These are phyloP conservation scores for Chrysosporium keratinophilum DNA, from an alignment of 2,329 filamentous ascomycete genomes.

Conservation along the genomic window DNA sequence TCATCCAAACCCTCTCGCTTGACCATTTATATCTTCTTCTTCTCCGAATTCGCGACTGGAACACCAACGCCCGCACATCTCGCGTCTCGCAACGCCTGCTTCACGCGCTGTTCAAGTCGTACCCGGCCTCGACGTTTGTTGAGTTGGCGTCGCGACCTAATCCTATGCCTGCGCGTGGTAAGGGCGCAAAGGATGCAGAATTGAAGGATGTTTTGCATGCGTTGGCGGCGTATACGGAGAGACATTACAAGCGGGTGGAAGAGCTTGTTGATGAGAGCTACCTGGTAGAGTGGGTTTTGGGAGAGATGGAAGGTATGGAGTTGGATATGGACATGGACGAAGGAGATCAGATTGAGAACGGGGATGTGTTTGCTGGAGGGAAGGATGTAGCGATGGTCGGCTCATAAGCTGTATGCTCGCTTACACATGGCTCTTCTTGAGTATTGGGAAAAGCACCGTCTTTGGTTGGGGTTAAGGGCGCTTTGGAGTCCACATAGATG, in stretches of 20 bases:
- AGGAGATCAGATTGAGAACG: constrained; percentile 15
- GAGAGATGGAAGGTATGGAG: constrained; percentile 68
- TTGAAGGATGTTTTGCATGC: constrained; percentile 77
- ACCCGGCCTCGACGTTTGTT: constrained; percentile 67
- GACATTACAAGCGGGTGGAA: constrained; percentile 82
- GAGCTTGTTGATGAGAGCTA: constrained; percentile 91
- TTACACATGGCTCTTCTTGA: no score
- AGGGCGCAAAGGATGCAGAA: constrained; percentile 35
- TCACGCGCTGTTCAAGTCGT: constrained; percentile 66
- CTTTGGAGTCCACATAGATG: neutral
- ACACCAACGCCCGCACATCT: constrained; percentile 83
- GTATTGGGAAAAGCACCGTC: neutral
- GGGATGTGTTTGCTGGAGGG: constrained; percentile 23
- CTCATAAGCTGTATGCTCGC: neutral
- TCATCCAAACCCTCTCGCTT: constrained; percentile 66
- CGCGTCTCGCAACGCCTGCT: constrained; percentile 77
- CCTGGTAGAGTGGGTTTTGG: constrained; percentile 81
- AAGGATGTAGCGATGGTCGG: constrained; percentile 35
- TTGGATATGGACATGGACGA: constrained; percentile 17
- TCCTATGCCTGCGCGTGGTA: constrained; percentile 19
- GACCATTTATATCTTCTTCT: constrained; percentile 79
- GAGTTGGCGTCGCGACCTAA: constrained; percentile 44
- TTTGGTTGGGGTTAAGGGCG: neutral
- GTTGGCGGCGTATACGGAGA: constrained; percentile 81
- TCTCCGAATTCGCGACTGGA: constrained; percentile 83